Evolutionary conservation across 345 rosid genomes (phyloP), one percentile per base, ranked within the genome.

Genomic region (Cardiospermum halicacabum): DNA sequence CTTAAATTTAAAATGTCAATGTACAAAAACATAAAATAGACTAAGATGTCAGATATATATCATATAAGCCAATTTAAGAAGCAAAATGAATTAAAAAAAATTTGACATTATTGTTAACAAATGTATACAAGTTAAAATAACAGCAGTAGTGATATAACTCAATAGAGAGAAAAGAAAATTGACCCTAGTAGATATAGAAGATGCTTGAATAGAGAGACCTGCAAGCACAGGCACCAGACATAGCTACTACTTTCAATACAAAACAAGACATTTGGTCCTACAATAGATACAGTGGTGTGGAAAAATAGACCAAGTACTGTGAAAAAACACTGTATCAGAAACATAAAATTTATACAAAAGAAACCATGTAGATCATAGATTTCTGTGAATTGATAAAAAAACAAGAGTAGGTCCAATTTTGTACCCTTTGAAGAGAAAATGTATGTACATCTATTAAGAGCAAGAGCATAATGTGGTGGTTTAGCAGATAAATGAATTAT

Each of bases 221-320:
- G n/a, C n/a, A n/a, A n/a, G n/a, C n/a, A n/a, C n/a, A n/a, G 43
- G 13, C 57, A 26, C 68, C 27, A 48, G 21, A 5, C 56, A 9
- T 22, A 27, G 32, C 22, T 31, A 19, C 56, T 74, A 19, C 56
- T 74, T 65, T 45, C 68, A 62, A 26, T 42, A 62, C 6, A 70
- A 47, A 61, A 56, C 72, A 57, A 57, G 62, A 70, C 75, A 75
- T 53, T 57, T 18, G 71, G 74, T 24, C 74, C 78, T 70, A 66
- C 73, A 40, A 34, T 0, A 34, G 39, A 34, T 34, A 34, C 39
- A 34, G 39, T 34, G 39, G 39, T 22, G 27, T 28, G 18, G 60
- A 43, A 32, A 56, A 30, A 36, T 30, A 28, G 56, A 8, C 49
- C n/a, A 39, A 62, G 28, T 37, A 18, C 10, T 11, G 26, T 16